phyloP scores from a whole-genome alignment of 129 eudicot species.

The Flaveria bidentis region DNA sequence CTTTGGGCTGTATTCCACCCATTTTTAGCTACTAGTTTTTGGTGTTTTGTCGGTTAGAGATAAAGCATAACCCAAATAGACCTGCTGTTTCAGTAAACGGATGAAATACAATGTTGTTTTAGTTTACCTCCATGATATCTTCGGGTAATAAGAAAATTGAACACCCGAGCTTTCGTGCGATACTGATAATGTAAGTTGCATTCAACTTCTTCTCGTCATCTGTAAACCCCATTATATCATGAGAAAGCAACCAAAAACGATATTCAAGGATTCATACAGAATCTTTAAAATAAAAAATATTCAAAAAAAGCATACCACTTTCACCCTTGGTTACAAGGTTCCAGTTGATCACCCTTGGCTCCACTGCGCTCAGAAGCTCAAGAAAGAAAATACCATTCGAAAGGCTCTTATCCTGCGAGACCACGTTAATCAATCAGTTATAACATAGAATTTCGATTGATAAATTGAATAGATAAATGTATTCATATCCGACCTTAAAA shows the following conservation, averaged over 20 bases:
- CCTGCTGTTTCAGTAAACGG: background rate
- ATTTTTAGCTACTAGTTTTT: background rate
- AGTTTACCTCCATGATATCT: conserved; percentile 89
- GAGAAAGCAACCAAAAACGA: background rate
- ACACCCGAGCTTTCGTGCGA: conserved; percentile 96
- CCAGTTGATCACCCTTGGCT: conserved; percentile 96
- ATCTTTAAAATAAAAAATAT: background rate
- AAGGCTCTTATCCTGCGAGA: conserved; percentile 77
- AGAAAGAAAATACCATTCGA: conserved; percentile 88
- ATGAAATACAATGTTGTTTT: background rate
- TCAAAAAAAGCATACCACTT: conserved; percentile 54
- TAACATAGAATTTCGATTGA: background rate
- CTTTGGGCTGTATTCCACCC: conserved; percentile 1
- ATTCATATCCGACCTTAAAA: conserved; percentile 58
- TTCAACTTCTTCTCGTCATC: conserved; percentile 93
- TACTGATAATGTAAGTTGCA: conserved; percentile 94
- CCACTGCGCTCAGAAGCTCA: conserved; percentile 89
- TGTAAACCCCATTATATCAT: conserved; percentile 30
- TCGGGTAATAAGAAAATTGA: conserved; percentile 92
- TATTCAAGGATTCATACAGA: background rate
- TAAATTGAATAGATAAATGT: background rate
- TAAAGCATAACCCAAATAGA: background rate
- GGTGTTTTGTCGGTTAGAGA: background rate
- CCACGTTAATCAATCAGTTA: background rate
- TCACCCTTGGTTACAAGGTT: conserved; percentile 95